Evolutionary conservation across 2,329 filamentous ascomycete genomes (phyloP).

Genomic region (Pseudocercospora musae): DNA sequence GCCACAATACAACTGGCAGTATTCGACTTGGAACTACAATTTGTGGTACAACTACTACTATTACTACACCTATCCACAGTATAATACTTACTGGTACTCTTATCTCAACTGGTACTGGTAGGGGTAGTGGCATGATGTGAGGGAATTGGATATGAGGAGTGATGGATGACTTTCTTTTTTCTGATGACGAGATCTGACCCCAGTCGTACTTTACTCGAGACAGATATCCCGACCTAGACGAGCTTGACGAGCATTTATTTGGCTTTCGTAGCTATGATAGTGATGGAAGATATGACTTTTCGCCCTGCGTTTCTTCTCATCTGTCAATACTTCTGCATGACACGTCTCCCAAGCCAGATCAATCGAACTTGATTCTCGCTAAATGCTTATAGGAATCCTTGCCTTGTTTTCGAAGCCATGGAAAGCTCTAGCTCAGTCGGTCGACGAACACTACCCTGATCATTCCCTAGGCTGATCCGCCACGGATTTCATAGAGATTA

Average conservation of each 20-base stretch:
- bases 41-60: background rate
- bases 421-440: constrained; percentile 69
- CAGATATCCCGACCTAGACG: background rate
- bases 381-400: constrained; percentile 63
- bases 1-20: background rate
- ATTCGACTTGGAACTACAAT: background rate
- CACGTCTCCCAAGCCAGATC: no score
- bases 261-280: constrained; percentile 19
- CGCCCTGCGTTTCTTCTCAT: background rate
- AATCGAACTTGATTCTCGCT: background rate
- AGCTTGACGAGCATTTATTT: background rate
- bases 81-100: background rate
- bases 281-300: no score
- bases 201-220: background rate
- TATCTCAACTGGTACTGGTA: background rate
- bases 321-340: no score
- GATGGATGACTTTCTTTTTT: background rate
- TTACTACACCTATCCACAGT: background rate
- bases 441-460: constrained; percentile 72
- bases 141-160: background rate
- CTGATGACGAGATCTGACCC: background rate
- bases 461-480: constrained; percentile 80
- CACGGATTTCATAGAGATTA: constrained; percentile 72
- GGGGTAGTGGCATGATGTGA: no score
- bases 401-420: constrained; percentile 75